Evolutionary conservation across 2,329 filamentous ascomycete species (phyloP).

Genomic region (Penicillium sp.): DNA sequence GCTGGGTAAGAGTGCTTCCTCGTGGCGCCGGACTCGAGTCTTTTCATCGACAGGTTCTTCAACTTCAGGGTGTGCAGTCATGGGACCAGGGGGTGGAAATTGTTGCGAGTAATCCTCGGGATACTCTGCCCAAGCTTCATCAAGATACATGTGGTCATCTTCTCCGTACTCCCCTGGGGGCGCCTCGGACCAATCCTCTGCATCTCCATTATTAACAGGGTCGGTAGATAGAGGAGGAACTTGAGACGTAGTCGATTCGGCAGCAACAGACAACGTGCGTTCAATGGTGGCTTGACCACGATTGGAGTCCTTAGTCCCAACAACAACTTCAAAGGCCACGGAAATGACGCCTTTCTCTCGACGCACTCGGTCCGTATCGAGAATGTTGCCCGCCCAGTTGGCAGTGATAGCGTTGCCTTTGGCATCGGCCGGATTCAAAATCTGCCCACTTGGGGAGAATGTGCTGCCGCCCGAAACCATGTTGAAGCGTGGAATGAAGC

Average conservation of each 20-base stretch:
- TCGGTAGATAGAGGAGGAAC: conserved; percentile 7
- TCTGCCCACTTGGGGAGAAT: conserved; percentile 43
- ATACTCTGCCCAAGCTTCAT: conserved; percentile 27
- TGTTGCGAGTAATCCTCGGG: conserved; percentile 25
- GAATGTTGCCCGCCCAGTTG: conserved; percentile 61
- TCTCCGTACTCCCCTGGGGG: conserved; percentile 11
- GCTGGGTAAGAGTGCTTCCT: conserved; percentile 78
- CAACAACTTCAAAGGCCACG: conserved; percentile 79
- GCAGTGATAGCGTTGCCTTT: conserved; percentile 38
- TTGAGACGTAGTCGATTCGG: conserved; percentile 32
- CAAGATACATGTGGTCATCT: not conserved
- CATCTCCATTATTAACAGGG: conserved; percentile 19
- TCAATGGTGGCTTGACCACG: conserved; percentile 48
- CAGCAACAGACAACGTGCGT: conserved; percentile 27
- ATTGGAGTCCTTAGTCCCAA: conserved; percentile 80
- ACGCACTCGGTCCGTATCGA: conserved; percentile 82
- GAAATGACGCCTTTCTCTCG: conserved; percentile 91
- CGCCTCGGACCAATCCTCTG: conserved; percentile 31
- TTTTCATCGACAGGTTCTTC: conserved; percentile 75
- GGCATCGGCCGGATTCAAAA: conserved; percentile 33
- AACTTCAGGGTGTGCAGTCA: conserved; percentile 48
- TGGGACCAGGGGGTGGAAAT: conserved; percentile 23
- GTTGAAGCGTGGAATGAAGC: conserved; percentile 58
- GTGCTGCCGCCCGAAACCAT: conserved; percentile 49
- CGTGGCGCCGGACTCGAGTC: conserved; percentile 73